Percentiles rank a stretch among this genome's conserved stretches.
Conservation (phyloP, 2,329 filamentous ascomycete genomes). For the Penicillium janthinellum region DNA sequence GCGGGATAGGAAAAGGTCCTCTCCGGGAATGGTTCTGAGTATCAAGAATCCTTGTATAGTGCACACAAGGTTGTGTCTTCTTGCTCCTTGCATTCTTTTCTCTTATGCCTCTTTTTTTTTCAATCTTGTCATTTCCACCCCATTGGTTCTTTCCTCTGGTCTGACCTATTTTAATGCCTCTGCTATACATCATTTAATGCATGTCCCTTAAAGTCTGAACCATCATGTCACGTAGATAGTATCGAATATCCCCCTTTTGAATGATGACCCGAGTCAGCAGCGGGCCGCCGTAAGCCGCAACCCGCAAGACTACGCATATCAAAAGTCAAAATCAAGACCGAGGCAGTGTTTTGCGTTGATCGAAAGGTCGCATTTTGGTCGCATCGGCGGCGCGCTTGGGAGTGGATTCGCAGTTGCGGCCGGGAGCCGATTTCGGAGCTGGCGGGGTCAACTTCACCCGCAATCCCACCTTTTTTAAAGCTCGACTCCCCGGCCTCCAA, state of each 20-base stretch:
- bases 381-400: background rate
- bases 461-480: conserved; percentile 28
- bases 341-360: background rate
- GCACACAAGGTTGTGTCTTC: conserved; percentile 23
- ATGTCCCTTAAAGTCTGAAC: conserved; percentile 5
- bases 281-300: conserved; percentile 4
- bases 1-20: conserved; percentile 9
- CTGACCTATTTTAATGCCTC: conserved; percentile 9
- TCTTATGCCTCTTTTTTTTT: conserved; percentile 17
- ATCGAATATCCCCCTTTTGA: background rate
- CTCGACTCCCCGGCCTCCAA: conserved; percentile 12
- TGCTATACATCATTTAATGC: conserved; percentile 28
- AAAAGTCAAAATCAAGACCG: background rate
- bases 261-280: background rate
- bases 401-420: background rate
- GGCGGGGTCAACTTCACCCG: conserved; percentile 29
- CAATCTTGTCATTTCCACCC: conserved; percentile 10
- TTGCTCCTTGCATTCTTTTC: conserved; percentile 15
- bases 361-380: background rate
- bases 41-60: conserved; percentile 24
- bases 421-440: conserved; percentile 31
- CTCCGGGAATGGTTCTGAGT: conserved; percentile 15
- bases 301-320: background rate
- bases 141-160: conserved; percentile 3
- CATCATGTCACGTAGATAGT: background rate